Percentiles rank a stretch among this genome's conserved stretches.
phyloP scores from a whole-genome alignment of 106 monocot genomes.

The Hemerocallis citrina region DNA sequence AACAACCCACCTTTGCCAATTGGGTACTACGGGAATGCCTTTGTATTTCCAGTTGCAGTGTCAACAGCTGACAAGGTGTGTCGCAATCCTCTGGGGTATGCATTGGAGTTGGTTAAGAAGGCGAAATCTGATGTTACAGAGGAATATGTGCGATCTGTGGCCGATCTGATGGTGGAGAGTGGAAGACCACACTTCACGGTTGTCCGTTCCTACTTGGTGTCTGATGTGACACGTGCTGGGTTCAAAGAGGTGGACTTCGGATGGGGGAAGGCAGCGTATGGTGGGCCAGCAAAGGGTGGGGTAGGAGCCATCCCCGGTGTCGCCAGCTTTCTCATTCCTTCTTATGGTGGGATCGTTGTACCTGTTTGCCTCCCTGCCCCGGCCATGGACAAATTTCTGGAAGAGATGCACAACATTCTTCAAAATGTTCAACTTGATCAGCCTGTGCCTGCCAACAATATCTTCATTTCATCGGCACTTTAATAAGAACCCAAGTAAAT shows the following conservation, averaged over 20 bases:
- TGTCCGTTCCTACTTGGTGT: constrained; percentile 37
- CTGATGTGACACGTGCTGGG: constrained; percentile 46
- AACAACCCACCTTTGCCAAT: constrained; percentile 18
- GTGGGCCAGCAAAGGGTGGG: constrained; percentile 45
- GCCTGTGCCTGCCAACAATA: no score
- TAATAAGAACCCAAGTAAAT: no score
- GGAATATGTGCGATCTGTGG: constrained; percentile 51
- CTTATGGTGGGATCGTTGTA: constrained; percentile 36
- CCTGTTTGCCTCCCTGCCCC: constrained; percentile 37
- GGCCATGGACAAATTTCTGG: constrained; percentile 42
- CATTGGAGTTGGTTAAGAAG: constrained; percentile 36
- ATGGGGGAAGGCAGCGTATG: constrained; percentile 56
- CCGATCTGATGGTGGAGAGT: constrained; percentile 44
- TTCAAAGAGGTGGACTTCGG: constrained; percentile 48
- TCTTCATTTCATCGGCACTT: no score
- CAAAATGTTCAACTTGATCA: no score
- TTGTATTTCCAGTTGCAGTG: constrained; percentile 45
- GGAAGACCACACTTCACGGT: constrained; percentile 43
- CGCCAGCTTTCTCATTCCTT: constrained; percentile 39
- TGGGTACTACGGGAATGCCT: constrained; percentile 74
- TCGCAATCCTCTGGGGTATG: constrained; percentile 39
- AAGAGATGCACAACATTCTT: constrained; percentile 41
- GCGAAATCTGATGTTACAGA: constrained; percentile 33
- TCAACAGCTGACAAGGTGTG: constrained; percentile 29
- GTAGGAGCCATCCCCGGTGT: constrained; percentile 43